phyloP scores from a whole-genome alignment of 306 rosid species.

The Abrus precatorius region DNA sequence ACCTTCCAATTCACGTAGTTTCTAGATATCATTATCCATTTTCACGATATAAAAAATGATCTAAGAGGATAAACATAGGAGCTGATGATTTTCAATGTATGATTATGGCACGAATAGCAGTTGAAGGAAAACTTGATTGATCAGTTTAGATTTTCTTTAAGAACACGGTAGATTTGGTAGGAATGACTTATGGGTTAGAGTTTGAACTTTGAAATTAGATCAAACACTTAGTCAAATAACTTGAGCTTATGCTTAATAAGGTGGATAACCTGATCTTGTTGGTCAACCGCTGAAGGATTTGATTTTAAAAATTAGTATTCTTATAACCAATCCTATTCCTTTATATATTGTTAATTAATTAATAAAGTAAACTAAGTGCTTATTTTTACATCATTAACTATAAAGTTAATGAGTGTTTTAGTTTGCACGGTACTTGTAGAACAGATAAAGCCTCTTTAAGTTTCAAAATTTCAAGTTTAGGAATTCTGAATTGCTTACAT shows the following conservation, averaged over 20 bases:
- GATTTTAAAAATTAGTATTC: background rate
- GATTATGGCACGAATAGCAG: background rate
- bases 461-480: too few relatives aligned
- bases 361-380: too few relatives aligned
- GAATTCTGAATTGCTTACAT: too few relatives aligned
- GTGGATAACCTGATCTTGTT: background rate
- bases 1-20: too few relatives aligned
- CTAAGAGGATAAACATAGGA: background rate
- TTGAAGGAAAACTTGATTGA: background rate
- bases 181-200: background rate
- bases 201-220: conserved; percentile 39
- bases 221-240: background rate
- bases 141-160: background rate
- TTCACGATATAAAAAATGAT: background rate
- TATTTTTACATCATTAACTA: too few relatives aligned
- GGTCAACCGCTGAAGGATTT: background rate
- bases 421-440: too few relatives aligned
- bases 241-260: background rate
- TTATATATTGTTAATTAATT: too few relatives aligned
- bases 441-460: too few relatives aligned
- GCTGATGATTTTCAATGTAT: background rate
- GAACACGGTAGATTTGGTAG: conserved; percentile 36
- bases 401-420: too few relatives aligned
- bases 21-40: too few relatives aligned
- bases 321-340: too few relatives aligned